These are phyloP conservation scores for Penicillium sp. DNA, from an alignment of 2,329 filamentous ascomycete genomes.

Conservation along the genomic window DNA sequence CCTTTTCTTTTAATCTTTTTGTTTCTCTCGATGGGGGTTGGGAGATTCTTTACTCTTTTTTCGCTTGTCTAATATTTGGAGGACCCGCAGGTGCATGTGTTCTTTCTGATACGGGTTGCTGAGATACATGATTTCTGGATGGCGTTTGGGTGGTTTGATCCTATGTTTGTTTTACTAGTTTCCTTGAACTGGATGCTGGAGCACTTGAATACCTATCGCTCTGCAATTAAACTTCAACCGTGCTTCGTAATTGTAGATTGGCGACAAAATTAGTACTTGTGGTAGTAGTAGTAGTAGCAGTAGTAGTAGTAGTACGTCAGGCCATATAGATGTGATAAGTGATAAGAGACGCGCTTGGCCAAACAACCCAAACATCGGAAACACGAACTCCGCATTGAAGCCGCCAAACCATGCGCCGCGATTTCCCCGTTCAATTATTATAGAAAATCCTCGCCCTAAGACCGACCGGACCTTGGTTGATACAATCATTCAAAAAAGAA, in stretches of 20 bases:
- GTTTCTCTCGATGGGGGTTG: constrained; percentile 7
- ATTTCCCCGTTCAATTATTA: constrained; percentile 1
- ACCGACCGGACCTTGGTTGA: neutral
- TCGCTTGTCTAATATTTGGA: constrained; percentile 29
- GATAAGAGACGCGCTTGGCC: constrained; percentile 13
- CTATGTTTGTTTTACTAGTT: constrained; percentile 19
- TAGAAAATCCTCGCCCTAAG: too few relatives aligned
- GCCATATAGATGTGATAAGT: constrained; percentile 4
- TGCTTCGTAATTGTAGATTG: neutral
- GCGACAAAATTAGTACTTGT: too few relatives aligned
- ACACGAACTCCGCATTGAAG: constrained; percentile 9
- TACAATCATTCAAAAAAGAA: neutral
- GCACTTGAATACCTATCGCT: constrained; percentile 20
- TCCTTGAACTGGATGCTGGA: constrained; percentile 14
- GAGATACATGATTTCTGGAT: constrained; percentile 24
- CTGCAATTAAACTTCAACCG: neutral
- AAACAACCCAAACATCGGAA: constrained; percentile 20
- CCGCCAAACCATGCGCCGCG: neutral
- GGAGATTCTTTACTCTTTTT: constrained; percentile 12
- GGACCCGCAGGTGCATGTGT: constrained; percentile 20
- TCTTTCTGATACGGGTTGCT: constrained; percentile 17
- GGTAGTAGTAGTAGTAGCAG: neutral
- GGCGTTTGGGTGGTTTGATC: constrained; percentile 25
- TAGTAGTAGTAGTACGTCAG: neutral
- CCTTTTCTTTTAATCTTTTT: constrained; percentile 7